A percentile compares a stretch with the other conserved stretches of the same genome.
These are phyloP conservation scores for Volvox reticuliferus DNA, from an alignment of 139 green algal species.

Conservation along the genomic window DNA sequence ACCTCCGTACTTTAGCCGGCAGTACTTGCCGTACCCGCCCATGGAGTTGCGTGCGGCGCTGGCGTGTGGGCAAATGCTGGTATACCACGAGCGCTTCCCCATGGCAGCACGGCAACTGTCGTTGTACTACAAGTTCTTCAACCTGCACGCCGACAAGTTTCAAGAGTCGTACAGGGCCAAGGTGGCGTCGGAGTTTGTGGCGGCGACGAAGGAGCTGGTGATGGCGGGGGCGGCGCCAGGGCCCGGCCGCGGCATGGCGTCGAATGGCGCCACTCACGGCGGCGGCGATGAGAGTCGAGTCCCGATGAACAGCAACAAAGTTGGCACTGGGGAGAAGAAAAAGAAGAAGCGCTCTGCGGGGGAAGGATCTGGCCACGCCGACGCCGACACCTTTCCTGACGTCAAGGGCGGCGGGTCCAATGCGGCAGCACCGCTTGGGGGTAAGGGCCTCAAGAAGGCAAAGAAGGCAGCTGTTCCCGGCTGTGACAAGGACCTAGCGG, in stretches of 20 bases:
- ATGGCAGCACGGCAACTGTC: conserved; percentile 53
- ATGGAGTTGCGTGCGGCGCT: conserved; percentile 61
- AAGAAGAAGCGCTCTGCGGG: background rate
- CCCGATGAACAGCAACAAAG: background rate
- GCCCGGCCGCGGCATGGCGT: background rate
- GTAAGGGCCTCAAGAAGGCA: background rate
- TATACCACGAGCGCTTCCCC: conserved; percentile 75
- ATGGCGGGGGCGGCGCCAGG: background rate
- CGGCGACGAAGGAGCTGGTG: conserved; percentile 12
- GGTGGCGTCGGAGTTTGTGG: conserved; percentile 58
- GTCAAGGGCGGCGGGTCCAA: background rate
- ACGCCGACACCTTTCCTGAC: background rate
- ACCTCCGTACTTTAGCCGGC: conserved; percentile 62
- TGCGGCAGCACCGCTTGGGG: background rate
- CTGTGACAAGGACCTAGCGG: background rate
- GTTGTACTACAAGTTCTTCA: conserved; percentile 65
- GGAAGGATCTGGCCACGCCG: background rate
- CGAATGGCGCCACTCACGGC: background rate
- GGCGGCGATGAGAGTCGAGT: background rate
- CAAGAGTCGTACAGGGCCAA: conserved; percentile 55
- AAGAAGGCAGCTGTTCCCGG: background rate
- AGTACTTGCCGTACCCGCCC: conserved; percentile 65
- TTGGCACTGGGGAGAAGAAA: background rate
- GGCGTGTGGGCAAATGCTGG: conserved; percentile 68
- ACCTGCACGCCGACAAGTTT: conserved; percentile 46